Evolutionary conservation across 306 rosid species (phyloP).

Genomic region (Ormosia emarginata): DNA sequence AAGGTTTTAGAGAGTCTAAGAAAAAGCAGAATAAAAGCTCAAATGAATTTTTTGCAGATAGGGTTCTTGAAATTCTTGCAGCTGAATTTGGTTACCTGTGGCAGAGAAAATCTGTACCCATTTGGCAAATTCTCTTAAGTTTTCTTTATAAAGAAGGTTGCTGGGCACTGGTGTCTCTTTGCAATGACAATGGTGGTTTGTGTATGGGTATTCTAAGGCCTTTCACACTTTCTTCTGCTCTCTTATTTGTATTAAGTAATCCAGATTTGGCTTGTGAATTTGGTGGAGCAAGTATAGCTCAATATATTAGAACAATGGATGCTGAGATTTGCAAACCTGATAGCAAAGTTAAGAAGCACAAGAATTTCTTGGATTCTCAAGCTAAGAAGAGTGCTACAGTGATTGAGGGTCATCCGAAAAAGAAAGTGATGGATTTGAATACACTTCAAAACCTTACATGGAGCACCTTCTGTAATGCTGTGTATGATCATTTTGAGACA

Average conservation of each 20-base stretch:
- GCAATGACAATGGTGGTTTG: constrained; percentile 38
- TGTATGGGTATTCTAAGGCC: constrained; percentile 61
- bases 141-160: constrained; percentile 61
- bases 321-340: constrained; percentile 9
- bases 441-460: constrained; percentile 46
- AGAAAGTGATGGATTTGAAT: constrained; percentile 27
- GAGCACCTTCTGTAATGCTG: constrained; percentile 57
- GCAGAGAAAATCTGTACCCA: constrained; percentile 42
- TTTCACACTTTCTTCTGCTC: constrained; percentile 66
- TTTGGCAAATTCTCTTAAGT: constrained; percentile 66
- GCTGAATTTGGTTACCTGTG: constrained; percentile 42
- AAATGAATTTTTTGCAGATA: constrained; percentile 42
- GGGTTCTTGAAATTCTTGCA: constrained; percentile 63
- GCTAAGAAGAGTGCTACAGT: constrained; percentile 25
- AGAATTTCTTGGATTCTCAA: constrained; percentile 22
- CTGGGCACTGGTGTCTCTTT: constrained; percentile 60
- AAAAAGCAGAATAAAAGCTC: constrained; percentile 8
- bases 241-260: constrained; percentile 50
- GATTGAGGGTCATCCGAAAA: constrained; percentile 30
- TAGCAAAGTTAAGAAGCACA: not conserved
- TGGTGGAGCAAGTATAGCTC: constrained; percentile 26
- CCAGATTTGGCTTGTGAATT: constrained; percentile 13
- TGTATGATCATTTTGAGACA: constrained; percentile 36
- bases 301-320: constrained; percentile 3
- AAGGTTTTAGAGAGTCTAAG: constrained; percentile 25